phyloP scores from a whole-genome alignment of 495 filamentous ascomycete genomes.

The Copromyces sp. region DNA sequence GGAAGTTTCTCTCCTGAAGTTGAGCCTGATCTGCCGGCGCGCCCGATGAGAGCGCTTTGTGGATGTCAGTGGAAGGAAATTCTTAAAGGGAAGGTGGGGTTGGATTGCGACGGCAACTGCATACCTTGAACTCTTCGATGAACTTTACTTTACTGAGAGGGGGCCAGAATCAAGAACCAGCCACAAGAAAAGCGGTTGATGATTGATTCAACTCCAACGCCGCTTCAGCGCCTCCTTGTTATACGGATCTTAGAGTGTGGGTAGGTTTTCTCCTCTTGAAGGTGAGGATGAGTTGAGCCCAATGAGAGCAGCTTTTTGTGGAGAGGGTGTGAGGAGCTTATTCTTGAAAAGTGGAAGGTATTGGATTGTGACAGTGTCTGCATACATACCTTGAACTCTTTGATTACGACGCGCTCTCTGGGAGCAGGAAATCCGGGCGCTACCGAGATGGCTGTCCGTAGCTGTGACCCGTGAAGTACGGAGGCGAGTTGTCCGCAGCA shows the following conservation, averaged over 20 bases:
- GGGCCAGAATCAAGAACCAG: too few relatives aligned
- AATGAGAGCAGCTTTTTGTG: neutral
- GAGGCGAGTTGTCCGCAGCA: conserved; percentile 40
- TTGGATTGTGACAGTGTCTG: neutral
- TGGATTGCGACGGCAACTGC: neutral
- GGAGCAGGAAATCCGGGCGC: neutral
- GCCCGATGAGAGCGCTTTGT: neutral
- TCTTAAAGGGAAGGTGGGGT: neutral
- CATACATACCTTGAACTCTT: neutral
- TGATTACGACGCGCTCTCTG: neutral
- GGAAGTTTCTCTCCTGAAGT: neutral
- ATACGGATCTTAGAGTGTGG: too few relatives aligned
- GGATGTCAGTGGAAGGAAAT: neutral
- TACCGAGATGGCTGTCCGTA: conserved; percentile 42
- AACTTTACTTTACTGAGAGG: too few relatives aligned
- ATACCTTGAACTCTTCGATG: neutral
- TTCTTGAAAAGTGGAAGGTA: neutral
- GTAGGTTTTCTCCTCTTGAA: neutral
- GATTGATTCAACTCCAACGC: too few relatives aligned
- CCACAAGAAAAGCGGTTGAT: too few relatives aligned
- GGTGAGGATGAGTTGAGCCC: neutral
- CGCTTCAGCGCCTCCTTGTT: too few relatives aligned
- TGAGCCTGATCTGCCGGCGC: neutral
- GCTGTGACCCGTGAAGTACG: conserved; percentile 53
- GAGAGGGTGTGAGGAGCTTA: neutral